Conservation (phyloP, 2,329 filamentous ascomycete species). For the Arthrinium puccinioides region DNA sequence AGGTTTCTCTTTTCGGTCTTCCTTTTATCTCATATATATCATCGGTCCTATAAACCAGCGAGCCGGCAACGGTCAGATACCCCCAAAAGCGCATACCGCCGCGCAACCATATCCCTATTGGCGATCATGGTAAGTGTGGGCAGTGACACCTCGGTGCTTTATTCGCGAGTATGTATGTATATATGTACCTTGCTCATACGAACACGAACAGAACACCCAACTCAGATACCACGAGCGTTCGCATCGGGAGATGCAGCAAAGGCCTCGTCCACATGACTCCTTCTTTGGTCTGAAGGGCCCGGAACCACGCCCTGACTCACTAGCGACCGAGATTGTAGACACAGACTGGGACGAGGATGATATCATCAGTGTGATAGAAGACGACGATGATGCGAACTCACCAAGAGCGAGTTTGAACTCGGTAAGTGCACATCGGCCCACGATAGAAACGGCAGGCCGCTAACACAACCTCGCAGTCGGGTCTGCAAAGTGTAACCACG, state of each 20-base stretch:
- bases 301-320: constrained; percentile 55
- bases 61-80: constrained; percentile 24
- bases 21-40: constrained; percentile 20
- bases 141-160: background rate
- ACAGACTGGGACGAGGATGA: constrained; percentile 67
- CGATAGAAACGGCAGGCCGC: constrained; percentile 3
- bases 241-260: constrained; percentile 46
- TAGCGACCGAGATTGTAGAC: constrained; percentile 71
- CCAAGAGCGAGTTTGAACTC: constrained; percentile 63
- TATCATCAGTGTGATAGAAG: constrained; percentile 50
- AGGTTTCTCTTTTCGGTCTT: constrained; percentile 18
- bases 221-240: constrained; percentile 21
- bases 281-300: constrained; percentile 55
- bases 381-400: constrained; percentile 48
- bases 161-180: background rate
- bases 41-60: constrained; percentile 18
- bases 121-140: constrained; percentile 12
- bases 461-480: constrained; percentile 39
- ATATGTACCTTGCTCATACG: background rate
- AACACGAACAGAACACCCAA: constrained; percentile 17
- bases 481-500: constrained; percentile 73
- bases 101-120: constrained; percentile 7
- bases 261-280: constrained; percentile 41
- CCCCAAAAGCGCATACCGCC: constrained; percentile 12
- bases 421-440: constrained; percentile 40